These are phyloP conservation scores for Fusarium lyarnte DNA, from an alignment of 2,329 filamentous ascomycete species.

Conservation along the genomic window DNA sequence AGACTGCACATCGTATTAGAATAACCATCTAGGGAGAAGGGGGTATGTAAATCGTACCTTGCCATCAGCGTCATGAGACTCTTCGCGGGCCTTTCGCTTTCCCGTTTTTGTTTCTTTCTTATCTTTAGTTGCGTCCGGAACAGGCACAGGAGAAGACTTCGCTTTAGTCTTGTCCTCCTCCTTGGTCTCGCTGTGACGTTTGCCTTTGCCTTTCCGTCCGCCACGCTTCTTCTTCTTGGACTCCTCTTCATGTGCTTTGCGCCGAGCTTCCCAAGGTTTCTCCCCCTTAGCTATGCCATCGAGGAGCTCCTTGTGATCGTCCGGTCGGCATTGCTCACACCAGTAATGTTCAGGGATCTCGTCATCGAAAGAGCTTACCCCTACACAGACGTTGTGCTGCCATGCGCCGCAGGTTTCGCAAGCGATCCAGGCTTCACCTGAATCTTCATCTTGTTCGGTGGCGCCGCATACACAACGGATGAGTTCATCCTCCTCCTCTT, in stretches of 20 bases:
- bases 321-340: constrained; percentile 88
- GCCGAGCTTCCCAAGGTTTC: constrained; percentile 82
- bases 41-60: constrained; percentile 55
- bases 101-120: constrained; percentile 59
- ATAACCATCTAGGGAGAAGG: background rate
- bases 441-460: constrained; percentile 84
- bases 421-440: constrained; percentile 91
- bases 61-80: constrained; percentile 61
- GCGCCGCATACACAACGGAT: constrained; percentile 95
- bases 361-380: constrained; percentile 79
- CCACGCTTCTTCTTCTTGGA: constrained; percentile 66
- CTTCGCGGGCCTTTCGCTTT: constrained; percentile 69
- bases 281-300: constrained; percentile 82
- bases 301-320: constrained; percentile 83
- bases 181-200: constrained; percentile 71
- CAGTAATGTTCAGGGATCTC: constrained; percentile 86
- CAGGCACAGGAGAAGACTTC: constrained; percentile 54
- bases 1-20: constrained; percentile 47
- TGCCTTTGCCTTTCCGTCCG: constrained; percentile 71
- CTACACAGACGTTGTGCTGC: constrained; percentile 98
- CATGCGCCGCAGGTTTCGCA: constrained; percentile 93
- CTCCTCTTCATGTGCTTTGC: constrained; percentile 70
- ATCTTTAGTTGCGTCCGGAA: constrained; percentile 54
- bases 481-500: constrained; percentile 68
- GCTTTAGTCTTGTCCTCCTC: constrained; percentile 65